A percentile compares a stretch with the other conserved stretches of the same genome.
Conservation (phyloP, 306 rosid genomes). For the Vigna hirtella region DNA sequence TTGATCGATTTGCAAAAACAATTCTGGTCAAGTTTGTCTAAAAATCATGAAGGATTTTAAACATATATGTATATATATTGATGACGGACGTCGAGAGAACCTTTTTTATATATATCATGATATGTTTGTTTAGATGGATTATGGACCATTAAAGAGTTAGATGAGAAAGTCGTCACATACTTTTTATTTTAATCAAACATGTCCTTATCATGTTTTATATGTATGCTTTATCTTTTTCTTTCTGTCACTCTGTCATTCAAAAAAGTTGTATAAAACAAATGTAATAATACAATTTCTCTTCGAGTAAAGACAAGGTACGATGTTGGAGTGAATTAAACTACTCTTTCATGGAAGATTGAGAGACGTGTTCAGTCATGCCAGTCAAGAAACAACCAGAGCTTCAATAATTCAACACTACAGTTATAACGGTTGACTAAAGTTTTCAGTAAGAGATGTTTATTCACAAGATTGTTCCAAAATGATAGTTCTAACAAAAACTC, state of each 20-base stretch:
- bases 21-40: too few species aligned
- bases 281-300: background rate
- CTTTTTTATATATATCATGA: too few species aligned
- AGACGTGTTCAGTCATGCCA: constrained; percentile 16
- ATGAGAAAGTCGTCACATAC: too few species aligned
- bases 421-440: constrained; percentile 10
- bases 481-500: background rate
- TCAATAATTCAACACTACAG: constrained; percentile 36
- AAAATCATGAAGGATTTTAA: too few species aligned
- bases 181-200: background rate
- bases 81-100: too few species aligned
- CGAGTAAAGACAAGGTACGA: constrained; percentile 10
- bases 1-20: too few species aligned
- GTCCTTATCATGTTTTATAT: background rate
- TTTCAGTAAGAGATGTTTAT: background rate
- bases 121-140: background rate
- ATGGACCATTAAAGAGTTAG: background rate
- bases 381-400: constrained; percentile 23
- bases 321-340: constrained; percentile 7
- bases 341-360: constrained; percentile 24
- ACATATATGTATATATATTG: too few species aligned
- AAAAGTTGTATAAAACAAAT: background rate
- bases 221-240: background rate
- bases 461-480: background rate
- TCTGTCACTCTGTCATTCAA: background rate